phyloP scores from a whole-genome alignment of 768 basidiomycete species.

The Podaxis sp. region DNA sequence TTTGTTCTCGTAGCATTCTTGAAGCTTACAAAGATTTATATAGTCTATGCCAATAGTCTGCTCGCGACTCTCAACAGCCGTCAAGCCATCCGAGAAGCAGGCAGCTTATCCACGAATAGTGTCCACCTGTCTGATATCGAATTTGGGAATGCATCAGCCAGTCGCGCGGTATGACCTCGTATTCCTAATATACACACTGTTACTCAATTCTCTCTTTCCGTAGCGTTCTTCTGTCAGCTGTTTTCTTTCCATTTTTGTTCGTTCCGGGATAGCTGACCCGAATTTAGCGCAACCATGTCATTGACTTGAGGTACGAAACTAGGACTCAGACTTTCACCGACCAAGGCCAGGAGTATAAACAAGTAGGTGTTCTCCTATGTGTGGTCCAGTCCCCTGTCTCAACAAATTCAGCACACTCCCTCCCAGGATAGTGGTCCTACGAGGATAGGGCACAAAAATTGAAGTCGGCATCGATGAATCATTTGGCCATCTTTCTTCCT shows the following conservation, averaged over 20 bases:
- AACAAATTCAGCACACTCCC: neutral
- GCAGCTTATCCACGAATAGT: slow-evolving; percentile 14
- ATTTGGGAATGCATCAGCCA: slow-evolving; percentile 3
- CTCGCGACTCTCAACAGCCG: slow-evolving; percentile 44
- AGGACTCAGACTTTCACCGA: slow-evolving; percentile 1
- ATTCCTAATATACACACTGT: neutral
- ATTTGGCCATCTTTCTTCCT: neutral
- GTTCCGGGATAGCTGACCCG: neutral
- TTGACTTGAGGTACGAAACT: slow-evolving; percentile 5
- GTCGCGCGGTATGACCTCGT: neutral
- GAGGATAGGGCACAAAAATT: neutral
- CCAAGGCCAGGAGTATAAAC: neutral
- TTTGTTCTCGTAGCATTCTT: neutral
- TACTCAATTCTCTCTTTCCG: neutral
- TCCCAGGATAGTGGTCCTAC: neutral
- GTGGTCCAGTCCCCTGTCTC: neutral
- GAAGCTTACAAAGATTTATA: neutral
- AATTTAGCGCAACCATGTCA: neutral
- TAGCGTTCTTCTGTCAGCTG: slow-evolving; percentile 4
- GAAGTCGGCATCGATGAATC: neutral
- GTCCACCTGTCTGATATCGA: slow-evolving; percentile 21
- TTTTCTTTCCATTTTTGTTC: too few species aligned
- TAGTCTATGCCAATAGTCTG: slow-evolving; percentile 49
- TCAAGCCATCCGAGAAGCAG: slow-evolving; percentile 24
- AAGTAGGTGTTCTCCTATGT: neutral